These are phyloP conservation scores for Wickerhamiella infanticola DNA, from an alignment of 1,139 yeast genomes.

Conservation along the genomic window DNA sequence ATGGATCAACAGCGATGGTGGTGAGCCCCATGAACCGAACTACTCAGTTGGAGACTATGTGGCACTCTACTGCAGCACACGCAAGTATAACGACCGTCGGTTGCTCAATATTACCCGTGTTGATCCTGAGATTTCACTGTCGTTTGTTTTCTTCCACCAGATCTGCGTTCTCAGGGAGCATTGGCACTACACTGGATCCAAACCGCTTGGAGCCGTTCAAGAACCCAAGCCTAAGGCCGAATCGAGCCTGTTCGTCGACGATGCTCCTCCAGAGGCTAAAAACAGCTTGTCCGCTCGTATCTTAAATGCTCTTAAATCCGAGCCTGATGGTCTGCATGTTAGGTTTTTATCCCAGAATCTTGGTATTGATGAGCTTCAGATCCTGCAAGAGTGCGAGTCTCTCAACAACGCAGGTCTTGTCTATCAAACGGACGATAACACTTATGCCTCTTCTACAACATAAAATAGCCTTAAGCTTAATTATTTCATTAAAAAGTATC, in stretches of 20 bases:
- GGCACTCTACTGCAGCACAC: constrained; percentile 54
- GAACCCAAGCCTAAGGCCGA: background rate
- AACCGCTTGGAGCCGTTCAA: constrained; percentile 5
- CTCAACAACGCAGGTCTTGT: background rate
- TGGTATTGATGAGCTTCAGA: background rate
- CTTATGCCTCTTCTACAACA: background rate
- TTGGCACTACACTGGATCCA: constrained; percentile 18
- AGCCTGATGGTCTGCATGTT: background rate
- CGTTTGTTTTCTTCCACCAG: constrained; percentile 32
- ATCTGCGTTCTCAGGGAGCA: constrained; percentile 56
- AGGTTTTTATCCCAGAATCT: background rate
- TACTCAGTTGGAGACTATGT: constrained; percentile 36
- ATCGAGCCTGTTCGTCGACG: background rate
- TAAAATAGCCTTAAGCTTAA: too few species aligned
- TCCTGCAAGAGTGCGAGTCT: background rate
- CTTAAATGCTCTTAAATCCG: background rate
- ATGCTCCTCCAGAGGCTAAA: background rate
- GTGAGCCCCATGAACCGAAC: constrained; percentile 20
- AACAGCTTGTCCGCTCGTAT: background rate
- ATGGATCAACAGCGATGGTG: constrained; percentile 23
- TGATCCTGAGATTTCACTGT: constrained; percentile 30
- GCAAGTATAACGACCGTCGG: constrained; percentile 52
- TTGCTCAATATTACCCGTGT: constrained; percentile 51
- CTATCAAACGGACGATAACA: background rate
- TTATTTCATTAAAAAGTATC: too few species aligned